Evolutionary conservation across 2,329 filamentous ascomycete genomes (phyloP).

Genomic region (Arthrobotrys musiformis): DNA sequence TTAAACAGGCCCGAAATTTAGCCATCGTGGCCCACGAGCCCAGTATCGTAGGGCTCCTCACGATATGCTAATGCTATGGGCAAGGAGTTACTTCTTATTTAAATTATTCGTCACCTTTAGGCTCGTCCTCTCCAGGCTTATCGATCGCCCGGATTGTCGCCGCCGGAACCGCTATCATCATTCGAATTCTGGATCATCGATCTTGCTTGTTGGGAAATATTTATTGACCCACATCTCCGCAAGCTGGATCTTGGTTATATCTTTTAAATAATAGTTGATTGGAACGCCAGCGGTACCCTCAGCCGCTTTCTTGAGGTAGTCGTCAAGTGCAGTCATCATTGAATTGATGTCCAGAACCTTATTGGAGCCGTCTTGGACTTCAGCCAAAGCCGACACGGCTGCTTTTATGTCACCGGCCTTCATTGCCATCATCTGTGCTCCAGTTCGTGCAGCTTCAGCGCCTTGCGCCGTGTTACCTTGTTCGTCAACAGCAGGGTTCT

Average conservation of each 20-base stretch:
- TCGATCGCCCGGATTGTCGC: too few relatives aligned
- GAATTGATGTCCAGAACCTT: conserved; percentile 57
- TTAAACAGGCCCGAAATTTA: too few relatives aligned
- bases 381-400: conserved; percentile 38
- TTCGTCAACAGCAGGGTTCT: not conserved
- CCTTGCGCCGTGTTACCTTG: not conserved
- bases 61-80: too few relatives aligned
- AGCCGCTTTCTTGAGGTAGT: conserved; percentile 56
- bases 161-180: not conserved
- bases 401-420: conserved; percentile 49
- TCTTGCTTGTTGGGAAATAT: conserved; percentile 43
- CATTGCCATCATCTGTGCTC: not conserved
- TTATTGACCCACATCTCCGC: conserved; percentile 56
- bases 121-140: too few relatives aligned
- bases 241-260: conserved; percentile 54
- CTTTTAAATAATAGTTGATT: conserved; percentile 55
- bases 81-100: too few relatives aligned
- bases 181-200: not conserved
- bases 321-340: conserved; percentile 56
- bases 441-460: not conserved
- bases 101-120: too few relatives aligned
- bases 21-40: too few relatives aligned
- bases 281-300: conserved; percentile 54
- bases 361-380: conserved; percentile 55
- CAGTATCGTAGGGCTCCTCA: too few relatives aligned